phyloP scores from a whole-genome alignment of 1,284 basidiomycete genomes.

The Ustilago sp. region DNA sequence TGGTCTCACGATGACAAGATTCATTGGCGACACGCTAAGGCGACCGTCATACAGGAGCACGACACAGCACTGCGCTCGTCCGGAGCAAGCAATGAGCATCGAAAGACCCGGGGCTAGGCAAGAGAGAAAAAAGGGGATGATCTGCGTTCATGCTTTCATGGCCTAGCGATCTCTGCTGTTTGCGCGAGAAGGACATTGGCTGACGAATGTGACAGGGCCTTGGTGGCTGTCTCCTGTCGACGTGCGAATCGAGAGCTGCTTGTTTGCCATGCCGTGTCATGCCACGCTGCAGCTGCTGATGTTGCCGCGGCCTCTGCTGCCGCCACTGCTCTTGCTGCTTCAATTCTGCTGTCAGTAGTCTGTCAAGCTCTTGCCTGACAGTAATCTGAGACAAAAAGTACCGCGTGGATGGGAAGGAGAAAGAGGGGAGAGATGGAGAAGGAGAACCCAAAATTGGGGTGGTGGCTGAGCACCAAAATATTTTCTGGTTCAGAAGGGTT shows the following conservation, averaged over 20 bases:
- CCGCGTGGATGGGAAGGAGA: not conserved
- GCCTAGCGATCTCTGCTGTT: not conserved
- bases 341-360: not conserved
- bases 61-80: not conserved
- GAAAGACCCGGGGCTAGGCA: not conserved
- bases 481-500: not conserved
- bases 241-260: not conserved
- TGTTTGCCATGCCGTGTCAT: slow-evolving; percentile 1
- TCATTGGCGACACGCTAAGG: not conserved
- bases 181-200: not conserved
- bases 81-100: not conserved
- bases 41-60: not conserved
- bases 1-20: not conserved
- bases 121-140: not conserved
- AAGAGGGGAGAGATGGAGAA: not conserved
- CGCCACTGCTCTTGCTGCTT: not conserved
- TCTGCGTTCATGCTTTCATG: slow-evolving; percentile 9
- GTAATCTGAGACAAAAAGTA: not conserved
- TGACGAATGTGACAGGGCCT: slow-evolving; percentile 1
- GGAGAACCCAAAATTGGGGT: not conserved
- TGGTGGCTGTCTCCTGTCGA: not conserved
- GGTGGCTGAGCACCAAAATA: not conserved
- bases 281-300: not conserved
- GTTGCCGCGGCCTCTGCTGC: not conserved
- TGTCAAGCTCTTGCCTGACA: not conserved